Percentiles rank a stretch among this genome's conserved stretches.
Conservation (phyloP, 129 eudicot genomes). For the Smallanthus sonchifolius region DNA sequence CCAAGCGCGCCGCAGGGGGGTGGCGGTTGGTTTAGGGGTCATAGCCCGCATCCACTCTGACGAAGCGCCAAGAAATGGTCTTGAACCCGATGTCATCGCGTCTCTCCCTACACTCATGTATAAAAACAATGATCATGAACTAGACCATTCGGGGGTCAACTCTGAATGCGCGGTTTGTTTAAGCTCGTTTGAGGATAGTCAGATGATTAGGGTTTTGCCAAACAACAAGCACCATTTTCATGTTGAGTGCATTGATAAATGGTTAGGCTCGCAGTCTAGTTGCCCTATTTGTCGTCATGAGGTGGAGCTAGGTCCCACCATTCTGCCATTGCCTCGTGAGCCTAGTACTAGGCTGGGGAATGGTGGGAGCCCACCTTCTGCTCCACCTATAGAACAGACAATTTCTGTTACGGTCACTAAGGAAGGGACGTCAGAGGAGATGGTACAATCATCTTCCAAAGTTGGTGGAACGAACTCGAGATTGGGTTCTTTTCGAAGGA, state of each 20-base stretch:
- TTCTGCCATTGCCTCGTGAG: constrained; percentile 40
- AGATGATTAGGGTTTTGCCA: constrained; percentile 45
- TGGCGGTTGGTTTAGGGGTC: constrained; percentile 31
- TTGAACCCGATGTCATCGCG: constrained; percentile 46
- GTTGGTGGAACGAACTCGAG: constrained; percentile 41
- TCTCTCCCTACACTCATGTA: constrained; percentile 48
- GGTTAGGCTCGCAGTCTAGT: constrained; percentile 55
- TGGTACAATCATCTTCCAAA: constrained; percentile 21
- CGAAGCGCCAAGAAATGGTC: constrained; percentile 49
- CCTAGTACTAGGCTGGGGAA: constrained; percentile 18
- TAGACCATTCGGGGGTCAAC: background rate
- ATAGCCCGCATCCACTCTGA: constrained; percentile 17
- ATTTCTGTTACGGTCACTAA: background rate
- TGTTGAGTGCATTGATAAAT: constrained; percentile 59
- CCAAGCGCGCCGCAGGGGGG: constrained; percentile 43
- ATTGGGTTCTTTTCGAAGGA: constrained; percentile 58
- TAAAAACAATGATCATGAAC: constrained; percentile 17
- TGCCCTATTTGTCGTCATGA: constrained; percentile 67
- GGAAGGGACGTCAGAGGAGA: constrained; percentile 37
- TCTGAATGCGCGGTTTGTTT: constrained; percentile 71
- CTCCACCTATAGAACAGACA: constrained; percentile 38
- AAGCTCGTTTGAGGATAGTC: constrained; percentile 45
- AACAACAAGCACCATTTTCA: constrained; percentile 64
- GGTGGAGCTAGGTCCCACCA: constrained; percentile 36
- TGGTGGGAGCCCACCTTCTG: constrained; percentile 34